Percentiles rank a stretch among this genome's conserved stretches.
Conservation (phyloP, 2,329 filamentous ascomycete genomes). For the Neophaeococcomyces aloes region DNA sequence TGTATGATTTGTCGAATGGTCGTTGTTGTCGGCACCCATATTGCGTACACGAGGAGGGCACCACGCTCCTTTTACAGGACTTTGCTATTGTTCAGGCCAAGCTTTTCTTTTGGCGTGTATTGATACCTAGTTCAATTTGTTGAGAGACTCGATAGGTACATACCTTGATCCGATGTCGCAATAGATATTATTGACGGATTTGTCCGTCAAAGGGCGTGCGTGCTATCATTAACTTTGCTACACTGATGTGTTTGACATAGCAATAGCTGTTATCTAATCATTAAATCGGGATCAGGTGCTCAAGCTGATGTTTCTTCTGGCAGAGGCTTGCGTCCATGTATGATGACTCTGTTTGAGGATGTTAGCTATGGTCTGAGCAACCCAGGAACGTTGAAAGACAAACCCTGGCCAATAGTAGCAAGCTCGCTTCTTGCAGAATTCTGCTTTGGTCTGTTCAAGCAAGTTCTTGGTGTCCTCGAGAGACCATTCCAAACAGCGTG, state of each 20-base stretch:
- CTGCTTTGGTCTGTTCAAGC: conserved; percentile 14
- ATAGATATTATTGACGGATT: too few species aligned
- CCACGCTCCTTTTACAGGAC: too few species aligned
- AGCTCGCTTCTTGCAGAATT: conserved; percentile 7
- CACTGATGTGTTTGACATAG: too few species aligned
- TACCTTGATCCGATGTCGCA: too few species aligned
- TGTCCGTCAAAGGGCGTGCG: too few species aligned
- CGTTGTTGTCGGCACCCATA: not conserved
- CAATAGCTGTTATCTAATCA: too few species aligned
- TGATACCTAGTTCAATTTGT: too few species aligned
- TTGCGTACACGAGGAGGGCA: not conserved
- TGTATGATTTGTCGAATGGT: not conserved
- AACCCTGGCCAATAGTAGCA: conserved; percentile 8
- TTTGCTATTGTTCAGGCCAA: too few species aligned
- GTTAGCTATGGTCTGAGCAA: not conserved
- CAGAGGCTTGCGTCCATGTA: conserved; percentile 7
- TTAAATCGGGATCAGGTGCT: not conserved
- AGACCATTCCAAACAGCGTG: conserved; percentile 22
- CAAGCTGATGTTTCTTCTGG: not conserved
- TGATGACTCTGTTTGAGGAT: not conserved
- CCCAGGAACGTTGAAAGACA: not conserved
- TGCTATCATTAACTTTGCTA: too few species aligned
- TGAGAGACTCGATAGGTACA: too few species aligned
- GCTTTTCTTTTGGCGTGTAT: too few species aligned
- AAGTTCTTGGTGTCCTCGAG: conserved; percentile 20